Conservation (phyloP, 2,329 filamentous ascomycete species). For the Karstenula rhodostoma region DNA sequence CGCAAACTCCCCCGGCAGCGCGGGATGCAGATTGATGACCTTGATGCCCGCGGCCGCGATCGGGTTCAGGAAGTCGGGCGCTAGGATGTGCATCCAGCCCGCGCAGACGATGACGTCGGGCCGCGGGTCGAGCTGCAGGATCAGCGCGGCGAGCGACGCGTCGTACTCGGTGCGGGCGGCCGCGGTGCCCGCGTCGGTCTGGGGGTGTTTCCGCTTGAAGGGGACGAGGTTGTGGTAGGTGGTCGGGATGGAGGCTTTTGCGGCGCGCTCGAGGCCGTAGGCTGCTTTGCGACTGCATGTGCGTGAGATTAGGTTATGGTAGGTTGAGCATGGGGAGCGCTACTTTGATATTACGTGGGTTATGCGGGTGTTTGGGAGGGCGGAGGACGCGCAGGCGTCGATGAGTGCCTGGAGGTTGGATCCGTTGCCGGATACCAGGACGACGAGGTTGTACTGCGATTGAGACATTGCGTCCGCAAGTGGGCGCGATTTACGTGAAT, state of each 20-base stretch:
- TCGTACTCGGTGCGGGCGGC: slow-evolving; percentile 75
- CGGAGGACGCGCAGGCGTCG: slow-evolving; percentile 61
- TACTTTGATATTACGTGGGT: slow-evolving; percentile 68
- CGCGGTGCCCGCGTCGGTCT: slow-evolving; percentile 54
- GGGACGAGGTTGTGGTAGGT: slow-evolving; percentile 83
- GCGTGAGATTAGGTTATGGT: background rate
- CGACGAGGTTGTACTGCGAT: slow-evolving; percentile 62
- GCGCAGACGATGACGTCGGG: slow-evolving; percentile 80
- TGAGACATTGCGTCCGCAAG: slow-evolving; percentile 36
- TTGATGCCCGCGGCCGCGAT: slow-evolving; percentile 68
- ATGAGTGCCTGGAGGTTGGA: slow-evolving; percentile 83
- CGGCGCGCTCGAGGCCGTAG: slow-evolving; percentile 69
- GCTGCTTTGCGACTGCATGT: slow-evolving; percentile 60
- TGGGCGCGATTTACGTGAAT: slow-evolving; percentile 46
- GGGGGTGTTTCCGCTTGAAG: slow-evolving; percentile 72
- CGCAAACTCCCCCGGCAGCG: slow-evolving; percentile 76
- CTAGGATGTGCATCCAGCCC: slow-evolving; percentile 88
- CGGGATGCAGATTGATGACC: slow-evolving; percentile 85
- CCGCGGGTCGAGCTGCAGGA: slow-evolving; percentile 63
- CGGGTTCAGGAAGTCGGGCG: slow-evolving; percentile 72
- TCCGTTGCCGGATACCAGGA: slow-evolving; percentile 70
- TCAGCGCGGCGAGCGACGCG: slow-evolving; percentile 72
- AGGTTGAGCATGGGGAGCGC: background rate
- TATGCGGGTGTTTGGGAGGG: slow-evolving; percentile 62
- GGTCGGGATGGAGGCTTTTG: slow-evolving; percentile 70